These are phyloP conservation scores for Hanseniaspora mollemarum DNA, from an alignment of 805 yeast genomes.

Conservation along the genomic window DNA sequence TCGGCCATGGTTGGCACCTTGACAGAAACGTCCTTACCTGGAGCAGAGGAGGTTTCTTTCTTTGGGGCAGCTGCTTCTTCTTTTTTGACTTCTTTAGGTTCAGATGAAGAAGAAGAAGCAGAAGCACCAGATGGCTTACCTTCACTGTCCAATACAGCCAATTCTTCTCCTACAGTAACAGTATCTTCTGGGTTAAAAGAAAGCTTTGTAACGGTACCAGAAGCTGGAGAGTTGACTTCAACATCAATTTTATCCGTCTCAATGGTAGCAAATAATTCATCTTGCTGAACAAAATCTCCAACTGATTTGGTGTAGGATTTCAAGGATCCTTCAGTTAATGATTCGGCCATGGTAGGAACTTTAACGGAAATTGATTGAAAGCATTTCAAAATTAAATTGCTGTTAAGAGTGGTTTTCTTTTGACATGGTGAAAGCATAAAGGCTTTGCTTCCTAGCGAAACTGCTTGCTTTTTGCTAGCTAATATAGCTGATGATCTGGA, in stretches of 20 bases:
- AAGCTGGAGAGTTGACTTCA: slow-evolving; percentile 85
- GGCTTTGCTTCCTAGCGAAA: neutral
- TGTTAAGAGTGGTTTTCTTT: slow-evolving; percentile 33
- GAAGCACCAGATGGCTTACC: slow-evolving; percentile 53
- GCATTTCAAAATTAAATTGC: slow-evolving; percentile 5
- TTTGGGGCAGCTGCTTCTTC: slow-evolving; percentile 19
- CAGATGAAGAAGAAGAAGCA: slow-evolving; percentile 30
- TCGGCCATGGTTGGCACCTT: slow-evolving; percentile 98
- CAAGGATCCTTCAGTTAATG: slow-evolving; percentile 92
- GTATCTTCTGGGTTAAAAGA: slow-evolving; percentile 80
- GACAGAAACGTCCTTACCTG: slow-evolving; percentile 36
- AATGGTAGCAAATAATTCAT: slow-evolving; percentile 89
- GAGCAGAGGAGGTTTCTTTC: slow-evolving; percentile 25
- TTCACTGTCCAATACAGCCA: slow-evolving; percentile 73
- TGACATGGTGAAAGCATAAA: slow-evolving; percentile 26
- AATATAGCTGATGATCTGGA: slow-evolving; percentile 9
- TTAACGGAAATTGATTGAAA: slow-evolving; percentile 43
- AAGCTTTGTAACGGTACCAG: slow-evolving; percentile 80
- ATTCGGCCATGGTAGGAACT: slow-evolving; percentile 98
- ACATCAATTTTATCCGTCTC: slow-evolving; percentile 98
- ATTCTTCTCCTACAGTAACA: slow-evolving; percentile 89
- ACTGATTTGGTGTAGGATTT: slow-evolving; percentile 56
- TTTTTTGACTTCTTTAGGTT: slow-evolving; percentile 15
- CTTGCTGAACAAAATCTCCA: slow-evolving; percentile 78
- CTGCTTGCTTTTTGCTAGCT: neutral